Conservation (phyloP, 768 basidiomycete genomes). For the Boletus pseudo-olivaceus region DNA sequence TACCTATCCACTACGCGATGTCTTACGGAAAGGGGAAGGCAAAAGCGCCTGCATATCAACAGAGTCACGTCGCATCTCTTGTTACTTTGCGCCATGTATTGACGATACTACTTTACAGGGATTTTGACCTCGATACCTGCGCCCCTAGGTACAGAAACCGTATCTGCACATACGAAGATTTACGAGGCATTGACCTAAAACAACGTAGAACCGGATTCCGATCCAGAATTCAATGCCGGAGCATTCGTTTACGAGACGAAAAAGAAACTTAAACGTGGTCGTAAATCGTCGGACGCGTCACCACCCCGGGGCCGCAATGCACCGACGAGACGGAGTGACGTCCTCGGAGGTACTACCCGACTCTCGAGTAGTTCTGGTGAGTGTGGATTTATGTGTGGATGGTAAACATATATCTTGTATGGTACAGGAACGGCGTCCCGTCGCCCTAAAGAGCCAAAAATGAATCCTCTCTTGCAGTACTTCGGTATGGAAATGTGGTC, state of each 20-base stretch:
- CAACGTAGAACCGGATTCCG: slow-evolving; percentile 29
- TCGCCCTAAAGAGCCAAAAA: slow-evolving; percentile 1
- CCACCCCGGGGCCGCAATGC: slow-evolving; percentile 11
- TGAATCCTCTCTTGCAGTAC: slow-evolving; percentile 47
- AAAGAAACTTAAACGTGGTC: slow-evolving; percentile 17
- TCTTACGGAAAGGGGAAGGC: slow-evolving; percentile 11
- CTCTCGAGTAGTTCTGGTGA: slow-evolving; percentile 13
- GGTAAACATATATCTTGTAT: neutral
- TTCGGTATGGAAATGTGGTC: slow-evolving; percentile 38
- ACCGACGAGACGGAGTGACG: slow-evolving; percentile 12
- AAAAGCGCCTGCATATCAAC: slow-evolving; percentile 17
- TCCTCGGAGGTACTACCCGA: neutral
- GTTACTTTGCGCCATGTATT: neutral
- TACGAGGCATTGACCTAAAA: neutral
- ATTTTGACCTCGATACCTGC: slow-evolving; percentile 30
- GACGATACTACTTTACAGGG: slow-evolving; percentile 13
- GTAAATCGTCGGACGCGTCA: slow-evolving; percentile 14
- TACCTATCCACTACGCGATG: slow-evolving; percentile 13
- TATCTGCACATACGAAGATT: neutral
- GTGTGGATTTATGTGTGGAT: neutral
- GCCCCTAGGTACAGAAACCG: slow-evolving; percentile 30
- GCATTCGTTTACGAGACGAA: slow-evolving; percentile 29
- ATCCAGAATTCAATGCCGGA: slow-evolving; percentile 33
- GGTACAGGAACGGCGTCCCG: neutral
- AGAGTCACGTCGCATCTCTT: slow-evolving; percentile 11